These are phyloP conservation scores for Citrus trifoliata DNA, from an alignment of 345 rosid species.

Conservation along the genomic window DNA sequence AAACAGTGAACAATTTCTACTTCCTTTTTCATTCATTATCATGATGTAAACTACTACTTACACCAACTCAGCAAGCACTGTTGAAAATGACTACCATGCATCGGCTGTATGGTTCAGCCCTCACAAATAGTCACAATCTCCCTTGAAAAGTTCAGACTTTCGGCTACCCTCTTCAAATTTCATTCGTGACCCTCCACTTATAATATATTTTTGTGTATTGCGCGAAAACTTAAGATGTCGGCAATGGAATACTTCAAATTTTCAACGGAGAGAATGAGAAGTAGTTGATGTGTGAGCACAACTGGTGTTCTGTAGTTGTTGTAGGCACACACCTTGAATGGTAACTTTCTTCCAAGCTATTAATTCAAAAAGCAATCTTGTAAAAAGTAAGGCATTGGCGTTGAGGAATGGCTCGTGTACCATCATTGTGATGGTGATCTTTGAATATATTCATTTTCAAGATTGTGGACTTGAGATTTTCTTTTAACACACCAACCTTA, in stretches of 20 bases:
- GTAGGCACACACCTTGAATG: not conserved
- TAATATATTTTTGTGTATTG: too few relatives aligned
- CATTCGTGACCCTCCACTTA: too few relatives aligned
- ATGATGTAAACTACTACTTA: too few relatives aligned
- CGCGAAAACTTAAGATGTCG: too few relatives aligned
- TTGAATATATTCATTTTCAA: not conserved
- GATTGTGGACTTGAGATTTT: not conserved
- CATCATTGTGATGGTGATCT: not conserved
- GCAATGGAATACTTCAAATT: too few relatives aligned
- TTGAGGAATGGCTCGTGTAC: slow-evolving; percentile 1
- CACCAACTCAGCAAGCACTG: not conserved
- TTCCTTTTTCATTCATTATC: not conserved
- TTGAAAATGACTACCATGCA: not conserved
- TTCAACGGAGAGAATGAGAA: too few relatives aligned
- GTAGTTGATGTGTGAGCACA: too few relatives aligned
- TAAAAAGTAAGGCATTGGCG: not conserved
- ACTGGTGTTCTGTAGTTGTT: too few relatives aligned
- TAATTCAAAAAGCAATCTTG: not conserved
- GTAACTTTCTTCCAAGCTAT: not conserved
- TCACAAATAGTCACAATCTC: not conserved
- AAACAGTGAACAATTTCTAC: not conserved
- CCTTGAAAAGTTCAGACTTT: too few relatives aligned
- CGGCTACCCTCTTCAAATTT: not conserved
- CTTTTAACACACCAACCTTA: not conserved
- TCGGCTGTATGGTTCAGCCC: not conserved